Evolutionary conservation across 108 stramenopile species (phyloP), one percentile per base, ranked within the genome.

Genomic region (Skeletonema grethae): DNA sequence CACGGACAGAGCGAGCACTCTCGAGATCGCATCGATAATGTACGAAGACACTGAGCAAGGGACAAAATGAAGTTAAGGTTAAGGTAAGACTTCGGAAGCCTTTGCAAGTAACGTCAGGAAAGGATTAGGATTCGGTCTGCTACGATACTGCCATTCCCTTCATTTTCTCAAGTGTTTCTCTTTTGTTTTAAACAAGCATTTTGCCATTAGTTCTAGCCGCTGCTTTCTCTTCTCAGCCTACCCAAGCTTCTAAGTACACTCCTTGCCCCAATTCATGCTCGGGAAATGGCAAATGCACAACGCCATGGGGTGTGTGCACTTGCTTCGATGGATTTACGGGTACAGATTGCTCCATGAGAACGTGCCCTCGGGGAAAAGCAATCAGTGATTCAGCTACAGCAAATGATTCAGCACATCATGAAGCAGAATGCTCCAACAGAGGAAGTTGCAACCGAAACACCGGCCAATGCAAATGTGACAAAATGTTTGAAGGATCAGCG

Each of bases 381-480:
- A 82, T 77, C 73, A 32, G 76, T 11, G 84, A 85, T 57, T 39
- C 61, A 28, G 84, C 81, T 0, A 67, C 70, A 1, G 67, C 72
- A 13, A 31, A 41, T 35, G 84, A 85, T 57, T 22, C 41, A 10
- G 86, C 86, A 11, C 90, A 91, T 68, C 62, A 72, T 57, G 18
- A 59, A 18, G 88, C 86, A 32, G 90, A 91, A 73, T 91, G 90
- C 69, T 83, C 87, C 7, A 85, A 85, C 67, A 50, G 84, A 43
- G 90, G 90, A 10, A 65, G 43, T 34, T 90, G 87, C 67, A 70
- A 90, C 61, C 65, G 87, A 29, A 38, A n/a, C 1, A 71, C 81
- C 5, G 89, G 89, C 1, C 10, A 62, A 18, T 90, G 89, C 76
- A 56, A 50, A 7, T 90, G 89, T 62, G 69, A 76, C 18, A 57